Evolutionary conservation across 1,139 yeast genomes (phyloP), one percentile per base, ranked within the genome.

Genomic region (Hanseniaspora gamundiae): DNA sequence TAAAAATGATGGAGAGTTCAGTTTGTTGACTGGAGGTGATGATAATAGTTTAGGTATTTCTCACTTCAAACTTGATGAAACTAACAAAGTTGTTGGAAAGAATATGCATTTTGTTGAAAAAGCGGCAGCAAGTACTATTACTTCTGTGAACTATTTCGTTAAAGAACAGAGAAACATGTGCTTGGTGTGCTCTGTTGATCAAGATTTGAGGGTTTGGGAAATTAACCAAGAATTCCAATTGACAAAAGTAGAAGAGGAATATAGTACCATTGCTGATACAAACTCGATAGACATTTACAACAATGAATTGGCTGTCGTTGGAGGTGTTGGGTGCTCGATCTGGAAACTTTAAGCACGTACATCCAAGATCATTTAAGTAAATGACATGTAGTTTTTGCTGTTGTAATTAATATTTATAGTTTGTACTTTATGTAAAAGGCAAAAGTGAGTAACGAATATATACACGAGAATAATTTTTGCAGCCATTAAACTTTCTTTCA

Each of bases 201-300:
- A 91, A 60, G 69, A 78, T 6, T 67, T 84, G 1, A 70, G 81
- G 45, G 48, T 71, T 9, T 88, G 96, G 96, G 55, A 64, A 6
- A 57, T 69, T 26, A 40, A 51, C 0, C 52, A 53, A 0, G 13
- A 22, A n/a, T n/a, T 17, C 11, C 13, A 48, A 2, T 56, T 83
- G 35, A 44, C 42, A 1, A 62, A 78, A 42, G 19, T 59, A 1
- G 68, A 70, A 4, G 67, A 72, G 1, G 60, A 60, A 42, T 84
- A 81, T 59, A 84, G 95, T 2, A 80, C 95, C 0, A 75, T 87
- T 31, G 94, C 96, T 0, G 98, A 91, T 57, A 84, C 95, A 0
- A 96, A 95, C 0, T 78, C 87, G 45, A 61, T 76, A 38, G 81
- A 70, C 44, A 51, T 69, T 1, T 60, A 57, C 9, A 57, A 54